A percentile compares a stretch with the other conserved stretches of the same genome.
phyloP scores from a whole-genome alignment of 345 rosid genomes.

The Bruguiera parviflora region DNA sequence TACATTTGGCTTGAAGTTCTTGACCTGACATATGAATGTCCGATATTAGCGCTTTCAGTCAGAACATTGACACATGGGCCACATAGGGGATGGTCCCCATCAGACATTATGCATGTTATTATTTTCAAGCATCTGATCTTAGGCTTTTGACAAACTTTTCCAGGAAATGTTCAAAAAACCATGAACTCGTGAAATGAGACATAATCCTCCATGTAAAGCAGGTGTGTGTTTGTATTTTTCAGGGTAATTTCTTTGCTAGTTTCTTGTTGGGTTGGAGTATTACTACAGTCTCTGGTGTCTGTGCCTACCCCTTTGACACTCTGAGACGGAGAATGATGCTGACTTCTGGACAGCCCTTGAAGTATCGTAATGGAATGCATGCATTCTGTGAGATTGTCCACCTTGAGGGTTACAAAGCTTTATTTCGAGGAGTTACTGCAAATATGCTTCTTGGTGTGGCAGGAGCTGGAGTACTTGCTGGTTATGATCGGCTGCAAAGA shows the following conservation, averaged over 20 bases:
- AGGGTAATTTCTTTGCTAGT: constrained; percentile 89
- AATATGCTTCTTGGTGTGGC: constrained; percentile 95
- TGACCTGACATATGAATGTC: no score
- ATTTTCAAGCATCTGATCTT: constrained; percentile 2
- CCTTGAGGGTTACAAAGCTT: constrained; percentile 61
- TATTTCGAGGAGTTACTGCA: constrained; percentile 79
- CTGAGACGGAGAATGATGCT: constrained; percentile 93
- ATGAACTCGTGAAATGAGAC: no score
- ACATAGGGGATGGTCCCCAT: neutral
- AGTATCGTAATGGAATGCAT: constrained; percentile 56
- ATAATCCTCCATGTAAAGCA: neutral
- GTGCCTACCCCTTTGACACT: constrained; percentile 92
- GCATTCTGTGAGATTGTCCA: constrained; percentile 64
- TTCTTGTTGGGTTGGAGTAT: constrained; percentile 93
- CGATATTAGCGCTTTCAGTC: neutral
- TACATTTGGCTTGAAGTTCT: no score
- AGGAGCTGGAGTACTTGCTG: constrained; percentile 93
- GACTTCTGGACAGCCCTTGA: constrained; percentile 74
- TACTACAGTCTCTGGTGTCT: constrained; percentile 74
- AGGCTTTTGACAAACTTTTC: neutral
- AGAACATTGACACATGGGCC: neutral
- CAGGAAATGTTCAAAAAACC: no score
- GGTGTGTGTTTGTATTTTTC: constrained; percentile 17
- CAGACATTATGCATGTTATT: neutral
- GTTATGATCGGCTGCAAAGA: constrained; percentile 80